Conservation (phyloP, 768 basidiomycete genomes). For the Naganishia friedmannii region DNA sequence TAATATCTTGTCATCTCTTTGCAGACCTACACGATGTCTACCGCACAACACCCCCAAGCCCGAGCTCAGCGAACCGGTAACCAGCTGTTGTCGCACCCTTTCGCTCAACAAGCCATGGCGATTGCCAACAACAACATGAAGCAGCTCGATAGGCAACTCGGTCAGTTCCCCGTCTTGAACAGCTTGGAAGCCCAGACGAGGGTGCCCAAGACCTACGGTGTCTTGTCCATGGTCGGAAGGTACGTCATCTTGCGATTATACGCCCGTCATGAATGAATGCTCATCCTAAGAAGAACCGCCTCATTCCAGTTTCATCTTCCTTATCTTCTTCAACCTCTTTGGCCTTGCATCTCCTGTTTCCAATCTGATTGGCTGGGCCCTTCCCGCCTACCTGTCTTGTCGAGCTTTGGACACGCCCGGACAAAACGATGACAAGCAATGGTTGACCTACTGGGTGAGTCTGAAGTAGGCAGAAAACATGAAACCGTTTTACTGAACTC, state of each 20-base stretch:
- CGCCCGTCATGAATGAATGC: neutral
- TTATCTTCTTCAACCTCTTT: constrained; percentile 55
- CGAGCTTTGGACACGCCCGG: constrained; percentile 84
- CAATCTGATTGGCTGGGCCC: constrained; percentile 87
- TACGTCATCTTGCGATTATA: constrained; percentile 53
- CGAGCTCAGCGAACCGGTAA: constrained; percentile 28
- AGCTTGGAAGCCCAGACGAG: constrained; percentile 83
- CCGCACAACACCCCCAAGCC: constrained; percentile 21
- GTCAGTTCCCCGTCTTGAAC: constrained; percentile 80
- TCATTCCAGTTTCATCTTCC: constrained; percentile 41
- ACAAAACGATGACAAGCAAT: constrained; percentile 80
- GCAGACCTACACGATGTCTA: constrained; percentile 25
- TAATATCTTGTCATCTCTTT: neutral
- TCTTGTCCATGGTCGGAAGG: constrained; percentile 63
- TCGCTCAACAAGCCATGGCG: constrained; percentile 28
- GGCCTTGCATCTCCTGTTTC: constrained; percentile 87
- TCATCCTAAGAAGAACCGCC: neutral
- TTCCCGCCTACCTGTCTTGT: constrained; percentile 93
- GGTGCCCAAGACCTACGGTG: constrained; percentile 86
- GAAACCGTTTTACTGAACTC: neutral
- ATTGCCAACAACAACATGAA: constrained; percentile 23
- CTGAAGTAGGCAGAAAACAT: neutral
- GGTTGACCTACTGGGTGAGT: constrained; percentile 87
- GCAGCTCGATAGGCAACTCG: constrained; percentile 51
- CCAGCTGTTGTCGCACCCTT: constrained; percentile 31